Evolutionary conservation across 2,329 filamentous ascomycete genomes (phyloP).

Genomic region (Stachybotrys echinatus): DNA sequence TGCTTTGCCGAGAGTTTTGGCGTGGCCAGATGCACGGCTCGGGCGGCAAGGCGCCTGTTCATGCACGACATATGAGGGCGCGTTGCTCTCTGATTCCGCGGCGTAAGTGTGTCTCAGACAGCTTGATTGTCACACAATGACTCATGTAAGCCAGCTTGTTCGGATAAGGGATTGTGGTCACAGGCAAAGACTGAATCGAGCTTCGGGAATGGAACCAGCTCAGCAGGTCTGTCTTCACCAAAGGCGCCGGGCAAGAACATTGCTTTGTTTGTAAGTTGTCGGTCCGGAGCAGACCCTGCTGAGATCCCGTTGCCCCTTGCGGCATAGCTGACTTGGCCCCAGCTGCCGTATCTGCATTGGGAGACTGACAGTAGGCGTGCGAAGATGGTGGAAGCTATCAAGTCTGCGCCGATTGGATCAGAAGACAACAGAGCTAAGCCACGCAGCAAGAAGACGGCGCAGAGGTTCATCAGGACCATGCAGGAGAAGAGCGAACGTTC

Average conservation of each 20-base stretch:
- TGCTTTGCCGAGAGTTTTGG: conserved; percentile 27
- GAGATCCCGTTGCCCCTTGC: neutral
- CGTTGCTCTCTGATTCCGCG: conserved; percentile 25
- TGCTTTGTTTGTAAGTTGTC: conserved; percentile 25
- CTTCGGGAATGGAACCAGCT: too few relatives aligned
- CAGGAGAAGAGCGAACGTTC: too few relatives aligned
- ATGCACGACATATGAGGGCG: conserved; percentile 29
- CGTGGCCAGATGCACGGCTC: conserved; percentile 24
- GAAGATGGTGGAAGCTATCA: conserved; percentile 19
- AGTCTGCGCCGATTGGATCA: neutral
- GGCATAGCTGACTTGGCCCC: neutral
- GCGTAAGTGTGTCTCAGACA: conserved; percentile 9
- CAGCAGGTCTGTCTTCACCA: too few relatives aligned
- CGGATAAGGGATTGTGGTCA: too few relatives aligned
- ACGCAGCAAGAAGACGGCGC: too few relatives aligned
- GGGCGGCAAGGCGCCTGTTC: conserved; percentile 13
- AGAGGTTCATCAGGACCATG: too few relatives aligned
- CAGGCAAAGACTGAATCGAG: too few relatives aligned
- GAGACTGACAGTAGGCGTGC: conserved; percentile 28
- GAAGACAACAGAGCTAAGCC: too few relatives aligned
- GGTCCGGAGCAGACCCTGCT: too few relatives aligned
- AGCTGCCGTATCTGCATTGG: conserved; percentile 38
- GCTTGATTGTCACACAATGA: too few relatives aligned
- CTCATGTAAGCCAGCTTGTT: too few relatives aligned
- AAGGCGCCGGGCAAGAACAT: too few relatives aligned